Evolutionary conservation across 2,329 filamentous ascomycete species (phyloP).

Genomic region (Calonectria crousiana): DNA sequence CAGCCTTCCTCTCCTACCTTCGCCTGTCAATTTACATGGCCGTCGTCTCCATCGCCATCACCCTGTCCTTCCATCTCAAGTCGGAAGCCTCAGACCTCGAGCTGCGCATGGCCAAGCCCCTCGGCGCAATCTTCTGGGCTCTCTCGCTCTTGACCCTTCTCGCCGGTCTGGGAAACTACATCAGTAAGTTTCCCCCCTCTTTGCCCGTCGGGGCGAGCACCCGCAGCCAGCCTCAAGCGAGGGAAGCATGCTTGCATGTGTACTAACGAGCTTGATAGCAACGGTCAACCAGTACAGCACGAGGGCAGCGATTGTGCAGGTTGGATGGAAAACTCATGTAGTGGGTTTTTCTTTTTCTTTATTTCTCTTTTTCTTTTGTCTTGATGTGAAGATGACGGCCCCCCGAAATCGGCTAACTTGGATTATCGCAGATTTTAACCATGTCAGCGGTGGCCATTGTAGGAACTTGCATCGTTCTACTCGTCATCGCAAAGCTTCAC

Average conservation of each 20-base stretch:
- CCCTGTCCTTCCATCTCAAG: slow-evolving; percentile 93
- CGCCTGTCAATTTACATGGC: slow-evolving; percentile 91
- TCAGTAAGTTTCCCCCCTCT: slow-evolving; percentile 65
- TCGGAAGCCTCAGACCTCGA: slow-evolving; percentile 77
- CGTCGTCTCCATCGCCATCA: slow-evolving; percentile 89
- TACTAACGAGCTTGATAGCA: slow-evolving; percentile 51
- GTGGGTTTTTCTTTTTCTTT: slow-evolving; percentile 61
- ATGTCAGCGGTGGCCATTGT: slow-evolving; percentile 73
- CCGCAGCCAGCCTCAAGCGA: too few species aligned
- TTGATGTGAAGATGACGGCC: neutral
- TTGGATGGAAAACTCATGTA: slow-evolving; percentile 90
- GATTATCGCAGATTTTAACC: slow-evolving; percentile 65
- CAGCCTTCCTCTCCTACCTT: slow-evolving; percentile 89
- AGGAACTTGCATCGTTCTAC: slow-evolving; percentile 73
- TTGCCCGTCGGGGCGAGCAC: too few species aligned
- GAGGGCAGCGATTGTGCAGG: slow-evolving; percentile 87
- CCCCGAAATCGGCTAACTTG: neutral
- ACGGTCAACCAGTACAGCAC: slow-evolving; percentile 84
- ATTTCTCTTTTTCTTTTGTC: too few species aligned
- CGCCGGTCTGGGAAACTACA: slow-evolving; percentile 87
- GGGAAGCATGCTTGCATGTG: neutral
- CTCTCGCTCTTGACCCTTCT: slow-evolving; percentile 82
- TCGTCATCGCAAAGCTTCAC: slow-evolving; percentile 61
- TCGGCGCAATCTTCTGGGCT: slow-evolving; percentile 90
- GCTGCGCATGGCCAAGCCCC: slow-evolving; percentile 80